These are phyloP conservation scores for Sclerotiophoma versabilis DNA, from an alignment of 2,329 filamentous ascomycete genomes.

Conservation along the genomic window DNA sequence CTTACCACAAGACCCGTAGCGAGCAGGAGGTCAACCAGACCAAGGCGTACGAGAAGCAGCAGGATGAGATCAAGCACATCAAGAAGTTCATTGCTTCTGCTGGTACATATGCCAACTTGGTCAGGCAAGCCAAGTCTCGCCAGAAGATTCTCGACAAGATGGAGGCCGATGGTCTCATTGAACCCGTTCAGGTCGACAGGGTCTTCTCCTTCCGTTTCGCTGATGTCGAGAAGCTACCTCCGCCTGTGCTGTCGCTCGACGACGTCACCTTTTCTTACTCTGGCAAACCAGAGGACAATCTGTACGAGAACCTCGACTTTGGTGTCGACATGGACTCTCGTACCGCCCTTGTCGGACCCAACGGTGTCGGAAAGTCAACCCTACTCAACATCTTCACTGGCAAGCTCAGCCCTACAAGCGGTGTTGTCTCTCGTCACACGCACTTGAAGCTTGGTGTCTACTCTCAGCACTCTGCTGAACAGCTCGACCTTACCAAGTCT, in stretches of 20 bases:
- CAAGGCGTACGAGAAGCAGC: constrained; percentile 99
- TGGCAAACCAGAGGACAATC: constrained; percentile 83
- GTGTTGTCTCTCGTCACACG: constrained; percentile 87
- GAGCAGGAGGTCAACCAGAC: constrained; percentile 98
- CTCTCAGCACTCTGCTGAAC: constrained; percentile 97
- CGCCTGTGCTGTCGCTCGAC: constrained; percentile 94
- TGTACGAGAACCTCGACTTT: constrained; percentile 96
- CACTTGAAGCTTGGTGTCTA: constrained; percentile 98
- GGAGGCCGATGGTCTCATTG: constrained; percentile 98
- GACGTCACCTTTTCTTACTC: constrained; percentile 98
- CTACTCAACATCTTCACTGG: constrained; percentile 96
- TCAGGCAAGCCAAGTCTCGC: constrained; percentile 96
- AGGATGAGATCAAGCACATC: constrained; percentile 98
- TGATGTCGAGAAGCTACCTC: constrained; percentile 98
- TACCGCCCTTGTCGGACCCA: constrained; percentile 94
- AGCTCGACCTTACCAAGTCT: constrained; percentile 97
- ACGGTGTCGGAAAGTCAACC: constrained; percentile 99
- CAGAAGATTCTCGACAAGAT: constrained; percentile 99
- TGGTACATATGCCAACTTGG: constrained; percentile 99
- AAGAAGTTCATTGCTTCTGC: constrained; percentile 99
- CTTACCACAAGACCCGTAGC: constrained; percentile 87
- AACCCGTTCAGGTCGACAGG: constrained; percentile 82
- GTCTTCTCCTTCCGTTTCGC: constrained; percentile 99
- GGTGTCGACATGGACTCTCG: constrained; percentile 99
- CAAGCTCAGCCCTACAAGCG: constrained; percentile 84